Base-by-base conservation (phyloP, 179 eudicot genomes). In the Dionaea muscipula region DNA sequence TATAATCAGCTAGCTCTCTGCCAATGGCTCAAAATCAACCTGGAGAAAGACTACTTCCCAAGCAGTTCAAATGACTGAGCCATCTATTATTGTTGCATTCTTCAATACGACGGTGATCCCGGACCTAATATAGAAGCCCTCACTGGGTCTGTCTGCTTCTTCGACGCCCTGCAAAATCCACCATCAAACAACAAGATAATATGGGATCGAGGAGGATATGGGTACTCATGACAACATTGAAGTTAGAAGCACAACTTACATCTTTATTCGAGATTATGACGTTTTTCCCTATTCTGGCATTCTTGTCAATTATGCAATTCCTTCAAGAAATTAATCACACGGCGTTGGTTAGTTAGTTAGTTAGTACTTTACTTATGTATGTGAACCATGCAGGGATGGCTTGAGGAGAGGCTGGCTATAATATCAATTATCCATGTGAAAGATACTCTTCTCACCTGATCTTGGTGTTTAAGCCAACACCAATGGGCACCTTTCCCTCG, bases 41-140 rank as follows among this genome's bases (percentile, higher is more conserved):
- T n/a, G n/a, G n/a, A n/a, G n/a, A n/a, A n/a, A n/a, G n/a, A n/a
- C n/a, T n/a, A n/a, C n/a, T n/a, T n/a, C n/a, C n/a, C n/a, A n/a
- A n/a, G n/a, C n/a, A n/a, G 36, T 43, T 57, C 43, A 87, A 55
- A 88, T 77, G 39, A 77, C 67, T 8, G 82, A 62, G 16, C 85
- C 94, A 65, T 88, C 91, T 4, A 38, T 38, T 28, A 88, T 81
- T 46, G 85, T 85, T 15, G 91, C 91, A 56, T 82, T 88, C 79
- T 88, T 86, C 39, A 69, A 22, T 60, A 82, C 71, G 40, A 85
- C 61, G 4, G 87, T 77, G 65, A 88, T 85, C 56, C 96, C 96
- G 25, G 84, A 82, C 51, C 91, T 80, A 43, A 88, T 85, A 65
- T 88, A 85, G 53, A 88, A 88, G 37, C 96, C 96, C 52, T 88